These are phyloP conservation scores for Hirsutella rhossiliensis DNA, from an alignment of 2,329 filamentous ascomycete genomes.

Conservation along the genomic window DNA sequence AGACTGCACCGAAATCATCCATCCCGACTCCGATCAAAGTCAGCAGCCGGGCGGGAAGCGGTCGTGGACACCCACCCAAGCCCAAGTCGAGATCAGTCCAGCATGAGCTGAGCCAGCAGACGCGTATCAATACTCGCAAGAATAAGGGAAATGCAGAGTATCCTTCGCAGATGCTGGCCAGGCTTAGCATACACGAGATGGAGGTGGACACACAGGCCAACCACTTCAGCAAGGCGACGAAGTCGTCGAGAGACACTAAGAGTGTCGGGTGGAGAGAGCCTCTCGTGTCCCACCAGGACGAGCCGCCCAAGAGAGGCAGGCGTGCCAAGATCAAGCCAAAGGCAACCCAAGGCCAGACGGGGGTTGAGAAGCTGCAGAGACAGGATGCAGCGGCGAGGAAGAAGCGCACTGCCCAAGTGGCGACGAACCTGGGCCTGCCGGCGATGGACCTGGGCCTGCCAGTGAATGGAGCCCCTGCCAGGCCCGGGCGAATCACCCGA, in stretches of 20 bases:
- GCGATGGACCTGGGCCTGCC: conserved; percentile 8
- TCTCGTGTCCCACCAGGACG: conserved; percentile 13
- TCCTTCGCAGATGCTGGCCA: conserved; percentile 21
- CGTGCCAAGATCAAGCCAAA: conserved; percentile 13
- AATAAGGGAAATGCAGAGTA: conserved; percentile 24
- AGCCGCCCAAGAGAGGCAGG: conserved; percentile 3
- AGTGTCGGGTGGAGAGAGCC: conserved; percentile 22
- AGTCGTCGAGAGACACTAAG: conserved; percentile 12
- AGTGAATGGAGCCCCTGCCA: conserved; percentile 17
- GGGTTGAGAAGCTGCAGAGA: conserved; percentile 17
- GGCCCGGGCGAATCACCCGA: conserved; percentile 17
- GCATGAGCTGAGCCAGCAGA: conserved; percentile 20
- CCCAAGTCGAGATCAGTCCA: conserved; percentile 15
- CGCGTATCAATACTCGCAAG: conserved; percentile 20
- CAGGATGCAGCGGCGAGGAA: conserved; percentile 8
- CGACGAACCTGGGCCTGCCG: conserved; percentile 19
- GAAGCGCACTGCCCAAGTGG: conserved; percentile 15
- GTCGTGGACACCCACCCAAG: conserved; percentile 8
- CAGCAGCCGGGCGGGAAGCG: conserved; percentile 10
- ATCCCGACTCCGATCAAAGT: conserved; percentile 23
- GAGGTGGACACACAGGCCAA: conserved; percentile 7
- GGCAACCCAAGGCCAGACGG: conserved; percentile 11
- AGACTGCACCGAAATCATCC: conserved; percentile 15
- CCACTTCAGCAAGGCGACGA: conserved; percentile 1
- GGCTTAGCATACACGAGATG: conserved; percentile 3